Evolutionary conservation across 2,329 filamentous ascomycete species (phyloP).

Genomic region (Tolypocladium inflatum): DNA sequence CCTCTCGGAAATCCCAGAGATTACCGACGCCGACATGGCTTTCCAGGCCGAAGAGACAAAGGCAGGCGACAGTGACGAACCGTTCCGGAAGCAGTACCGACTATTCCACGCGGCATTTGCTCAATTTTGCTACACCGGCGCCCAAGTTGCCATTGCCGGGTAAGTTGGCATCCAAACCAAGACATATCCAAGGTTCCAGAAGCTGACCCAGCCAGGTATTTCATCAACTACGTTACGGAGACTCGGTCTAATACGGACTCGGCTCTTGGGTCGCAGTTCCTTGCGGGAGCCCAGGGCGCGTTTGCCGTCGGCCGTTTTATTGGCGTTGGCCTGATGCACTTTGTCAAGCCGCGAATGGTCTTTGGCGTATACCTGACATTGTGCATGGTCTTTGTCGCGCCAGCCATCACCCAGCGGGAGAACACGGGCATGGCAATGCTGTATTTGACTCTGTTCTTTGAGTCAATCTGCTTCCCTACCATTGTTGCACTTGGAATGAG

Average conservation of each 20-base stretch:
- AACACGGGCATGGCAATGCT: conserved; percentile 49
- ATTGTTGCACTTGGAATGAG: conserved; percentile 71
- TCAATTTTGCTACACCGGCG: conserved; percentile 71
- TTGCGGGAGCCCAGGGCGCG: conserved; percentile 64
- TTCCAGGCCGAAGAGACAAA: conserved; percentile 47
- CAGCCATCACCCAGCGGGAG: conserved; percentile 34
- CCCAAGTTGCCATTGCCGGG: conserved; percentile 54
- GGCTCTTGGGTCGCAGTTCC: conserved; percentile 51
- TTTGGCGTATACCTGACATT: conserved; percentile 56
- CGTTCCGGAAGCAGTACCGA: conserved; percentile 61
- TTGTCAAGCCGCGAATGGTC: conserved; percentile 53
- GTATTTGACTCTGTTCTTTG: conserved; percentile 66
- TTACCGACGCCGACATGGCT: conserved; percentile 57
- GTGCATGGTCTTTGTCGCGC: conserved; percentile 53
- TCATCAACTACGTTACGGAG: conserved; percentile 62
- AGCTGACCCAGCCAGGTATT: conserved; percentile 34
- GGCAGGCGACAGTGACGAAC: conserved; percentile 46
- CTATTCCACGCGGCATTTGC: conserved; percentile 68
- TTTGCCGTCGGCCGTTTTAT: conserved; percentile 66
- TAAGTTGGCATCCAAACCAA: background rate
- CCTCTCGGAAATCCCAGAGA: conserved; percentile 58
- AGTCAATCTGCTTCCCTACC: conserved; percentile 72
- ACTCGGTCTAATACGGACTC: conserved; percentile 42
- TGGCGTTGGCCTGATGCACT: conserved; percentile 59
- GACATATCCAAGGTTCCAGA: background rate